Percentiles rank a stretch among this genome's conserved stretches.
Evolutionary conservation across 2,329 filamentous ascomycete genomes (phyloP).

Genomic region (Alternaria sp.): DNA sequence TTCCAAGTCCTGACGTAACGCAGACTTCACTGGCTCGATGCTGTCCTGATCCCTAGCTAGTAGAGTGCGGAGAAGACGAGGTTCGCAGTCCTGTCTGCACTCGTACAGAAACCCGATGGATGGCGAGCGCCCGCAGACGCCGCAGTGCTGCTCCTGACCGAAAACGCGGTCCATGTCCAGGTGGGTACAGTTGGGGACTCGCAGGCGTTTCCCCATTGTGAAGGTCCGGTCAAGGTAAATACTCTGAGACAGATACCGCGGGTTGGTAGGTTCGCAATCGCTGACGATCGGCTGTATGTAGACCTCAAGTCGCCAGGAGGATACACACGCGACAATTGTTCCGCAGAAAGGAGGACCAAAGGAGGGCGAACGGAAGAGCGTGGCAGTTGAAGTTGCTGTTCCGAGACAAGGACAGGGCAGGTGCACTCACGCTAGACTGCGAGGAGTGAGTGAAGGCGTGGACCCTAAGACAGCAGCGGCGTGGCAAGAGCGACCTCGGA

Average conservation of each 20-base stretch:
- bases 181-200: conserved; percentile 65
- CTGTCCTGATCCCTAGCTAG: background rate
- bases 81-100: conserved; percentile 67
- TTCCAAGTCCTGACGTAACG: conserved; percentile 36
- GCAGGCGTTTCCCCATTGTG: conserved; percentile 24
- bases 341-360: background rate
- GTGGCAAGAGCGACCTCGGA: background rate
- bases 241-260: background rate
- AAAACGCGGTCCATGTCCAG: conserved; percentile 71
- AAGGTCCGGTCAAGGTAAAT: background rate
- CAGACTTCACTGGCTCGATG: conserved; percentile 14
- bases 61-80: conserved; percentile 11
- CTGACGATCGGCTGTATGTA: conserved; percentile 7
- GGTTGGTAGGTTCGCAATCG: conserved; percentile 10
- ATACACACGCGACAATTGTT: background rate
- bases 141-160: conserved; percentile 59
- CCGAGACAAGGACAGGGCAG: background rate
- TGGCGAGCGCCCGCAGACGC: conserved; percentile 62
- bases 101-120: conserved; percentile 74
- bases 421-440: background rate
- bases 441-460: background rate
- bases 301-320: background rate
- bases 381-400: background rate
- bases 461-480: conserved; percentile 7
- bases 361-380: background rate